Evolutionary conservation across 176 grass and related monocot genomes (phyloP), one percentile per base, ranked within the genome.

Genomic region (Cenchrus americanus): DNA sequence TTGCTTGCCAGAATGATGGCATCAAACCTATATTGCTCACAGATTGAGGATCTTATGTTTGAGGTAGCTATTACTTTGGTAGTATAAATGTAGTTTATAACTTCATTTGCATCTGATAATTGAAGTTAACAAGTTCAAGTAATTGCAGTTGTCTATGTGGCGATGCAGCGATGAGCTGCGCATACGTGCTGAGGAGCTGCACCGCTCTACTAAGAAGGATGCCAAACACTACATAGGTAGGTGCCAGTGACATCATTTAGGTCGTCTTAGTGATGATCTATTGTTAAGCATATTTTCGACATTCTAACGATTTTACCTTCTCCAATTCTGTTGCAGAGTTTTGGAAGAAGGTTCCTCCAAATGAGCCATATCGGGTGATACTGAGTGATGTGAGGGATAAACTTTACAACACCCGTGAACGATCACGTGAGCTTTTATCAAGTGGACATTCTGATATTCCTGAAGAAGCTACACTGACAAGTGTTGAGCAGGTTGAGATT

Each of bases 1-100:
- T 92, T 94, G 90, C 86, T 94, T 78, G 87, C 90, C n/a, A 83
- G 90, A 86, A 92, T 94, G 93, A 94, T 94, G 93, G 93, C 93
- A 66, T 66, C 90, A 75, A 92, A 94, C 42, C 69, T 94, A 73
- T 90, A 92, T 32, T 94, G 90, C 70, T 73, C 93, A 42, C 90
- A 94, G 47, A 94, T 94, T 62, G 93, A 94, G 78, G 93, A 94
- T 88, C 82, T 94, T 46, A 94, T 94, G 93, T 94, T 94, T 88
- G 93, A 94, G 90, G 93, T 94, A 74, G 18, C 6, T 87, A 60
- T 50, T 90, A 30, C 58, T 66, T 72, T n/a, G 9, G 14, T 26
- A 81, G 46, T 58, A 51, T 27, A 49, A 75, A 1, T 74, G 43
- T 40, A 63, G 57, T 59, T 71, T 44, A 59, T 62, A 42, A 63